Evolutionary conservation across 805 yeast genomes (phyloP).

Genomic region (Scheffersomyces stipitis): DNA sequence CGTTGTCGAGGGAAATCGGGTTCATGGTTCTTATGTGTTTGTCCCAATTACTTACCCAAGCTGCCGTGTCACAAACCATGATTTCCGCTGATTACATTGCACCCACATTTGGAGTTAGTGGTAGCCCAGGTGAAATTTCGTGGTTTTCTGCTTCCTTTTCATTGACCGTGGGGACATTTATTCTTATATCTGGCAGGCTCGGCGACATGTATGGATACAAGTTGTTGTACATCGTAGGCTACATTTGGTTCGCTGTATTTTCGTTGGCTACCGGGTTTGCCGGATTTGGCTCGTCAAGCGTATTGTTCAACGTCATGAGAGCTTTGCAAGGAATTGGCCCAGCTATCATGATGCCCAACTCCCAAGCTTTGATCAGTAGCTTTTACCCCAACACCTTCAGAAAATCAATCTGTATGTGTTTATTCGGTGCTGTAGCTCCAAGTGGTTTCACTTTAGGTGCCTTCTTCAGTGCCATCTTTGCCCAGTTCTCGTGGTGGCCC

Average conservation of each 20-base stretch:
- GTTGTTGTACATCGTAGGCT: slow-evolving; percentile 24
- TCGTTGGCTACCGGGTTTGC: slow-evolving; percentile 27
- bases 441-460: slow-evolving; percentile 31
- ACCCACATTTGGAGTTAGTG: slow-evolving; percentile 22
- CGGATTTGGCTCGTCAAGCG: slow-evolving; percentile 19
- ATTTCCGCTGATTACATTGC: slow-evolving; percentile 18
- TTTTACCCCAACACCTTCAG: slow-evolving; percentile 20
- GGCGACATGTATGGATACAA: slow-evolving; percentile 39
- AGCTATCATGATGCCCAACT: slow-evolving; percentile 34
- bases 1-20: slow-evolving; percentile 16
- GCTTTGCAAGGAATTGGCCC: slow-evolving; percentile 37
- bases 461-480: slow-evolving; percentile 23
- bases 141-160: slow-evolving; percentile 38
- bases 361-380: slow-evolving; percentile 31
- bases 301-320: slow-evolving; percentile 30
- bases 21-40: slow-evolving; percentile 24
- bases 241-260: slow-evolving; percentile 19
- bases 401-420: slow-evolving; percentile 23
- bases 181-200: slow-evolving; percentile 30
- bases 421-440: slow-evolving; percentile 38
- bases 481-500: slow-evolving; percentile 34
- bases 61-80: slow-evolving; percentile 29
- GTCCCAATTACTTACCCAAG: slow-evolving; percentile 31
- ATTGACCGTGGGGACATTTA: slow-evolving; percentile 37
- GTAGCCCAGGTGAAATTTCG: slow-evolving; percentile 27